A percentile compares a stretch with the other conserved stretches of the same genome.
These are phyloP conservation scores for Metschnikowia drakensbergensis DNA, from an alignment of 805 yeast species.

Conservation along the genomic window DNA sequence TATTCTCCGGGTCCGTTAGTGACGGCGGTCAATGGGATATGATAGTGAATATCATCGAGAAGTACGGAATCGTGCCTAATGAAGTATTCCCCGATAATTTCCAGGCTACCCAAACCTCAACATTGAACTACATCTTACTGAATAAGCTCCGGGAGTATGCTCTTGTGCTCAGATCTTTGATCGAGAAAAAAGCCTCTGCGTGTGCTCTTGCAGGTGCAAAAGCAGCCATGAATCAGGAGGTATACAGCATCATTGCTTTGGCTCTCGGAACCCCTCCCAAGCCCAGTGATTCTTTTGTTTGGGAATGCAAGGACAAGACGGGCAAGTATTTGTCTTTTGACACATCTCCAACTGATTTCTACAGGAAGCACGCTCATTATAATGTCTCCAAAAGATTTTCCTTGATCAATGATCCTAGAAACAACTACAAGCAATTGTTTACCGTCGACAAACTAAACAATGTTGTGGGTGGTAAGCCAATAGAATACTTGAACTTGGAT, in stretches of 20 bases:
- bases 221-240: conserved; percentile 50
- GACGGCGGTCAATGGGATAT: conserved; percentile 91
- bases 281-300: conserved; percentile 59
- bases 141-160: conserved; percentile 78
- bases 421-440: conserved; percentile 57
- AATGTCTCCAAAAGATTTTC: conserved; percentile 57
- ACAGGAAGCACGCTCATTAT: conserved; percentile 48
- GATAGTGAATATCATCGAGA: conserved; percentile 71
- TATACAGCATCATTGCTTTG: conserved; percentile 62
- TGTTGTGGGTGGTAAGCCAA: conserved; percentile 64
- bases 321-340: conserved; percentile 50
- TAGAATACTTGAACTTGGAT: conserved; percentile 66
- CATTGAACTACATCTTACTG: conserved; percentile 59
- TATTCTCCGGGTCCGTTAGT: conserved; percentile 60
- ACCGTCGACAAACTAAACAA: conserved; percentile 75
- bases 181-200: conserved; percentile 40
- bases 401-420: conserved; percentile 78
- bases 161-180: conserved; percentile 54
- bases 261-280: conserved; percentile 78
- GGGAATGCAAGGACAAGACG: conserved; percentile 77
- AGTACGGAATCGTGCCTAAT: conserved; percentile 80
- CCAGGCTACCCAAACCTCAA: conserved; percentile 50
- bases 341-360: conserved; percentile 66
- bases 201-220: conserved; percentile 33
- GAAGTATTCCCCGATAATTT: conserved; percentile 67